Conservation (phyloP, 2,329 filamentous ascomycete species). For the Cordyceps fumosorosea region DNA sequence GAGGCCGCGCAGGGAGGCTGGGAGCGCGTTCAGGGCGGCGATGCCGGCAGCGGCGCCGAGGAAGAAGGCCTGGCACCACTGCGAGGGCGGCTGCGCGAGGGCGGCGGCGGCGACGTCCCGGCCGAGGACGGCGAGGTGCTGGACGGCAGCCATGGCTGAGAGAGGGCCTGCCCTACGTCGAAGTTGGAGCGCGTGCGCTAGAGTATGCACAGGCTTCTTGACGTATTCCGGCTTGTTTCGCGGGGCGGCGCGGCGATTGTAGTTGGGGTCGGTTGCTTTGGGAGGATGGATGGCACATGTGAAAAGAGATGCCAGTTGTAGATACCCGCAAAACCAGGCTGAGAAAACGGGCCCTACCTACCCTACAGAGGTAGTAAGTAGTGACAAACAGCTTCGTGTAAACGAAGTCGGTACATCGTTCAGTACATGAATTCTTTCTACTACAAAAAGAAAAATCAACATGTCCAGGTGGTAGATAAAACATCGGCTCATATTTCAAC, state of each 20-base stretch:
- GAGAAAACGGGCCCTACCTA: not conserved
- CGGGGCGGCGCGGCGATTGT: too few relatives aligned
- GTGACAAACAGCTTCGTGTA: not conserved
- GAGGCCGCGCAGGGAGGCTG: conserved; percentile 35
- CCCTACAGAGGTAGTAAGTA: not conserved
- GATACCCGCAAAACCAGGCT: conserved; percentile 5
- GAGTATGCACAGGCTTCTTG: too few relatives aligned
- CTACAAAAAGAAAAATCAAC: too few relatives aligned
- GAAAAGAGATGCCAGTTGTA: too few relatives aligned
- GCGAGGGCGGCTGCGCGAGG: conserved; percentile 20
- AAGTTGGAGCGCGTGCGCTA: not conserved
- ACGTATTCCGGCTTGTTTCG: too few relatives aligned
- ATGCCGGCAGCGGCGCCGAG: conserved; percentile 34
- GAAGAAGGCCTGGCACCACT: conserved; percentile 42
- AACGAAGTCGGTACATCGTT: not conserved
- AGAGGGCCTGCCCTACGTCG: too few relatives aligned
- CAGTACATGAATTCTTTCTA: too few relatives aligned
- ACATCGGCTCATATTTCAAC: too few relatives aligned
- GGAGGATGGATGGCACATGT: too few relatives aligned
- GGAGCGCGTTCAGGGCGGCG: conserved; percentile 36
- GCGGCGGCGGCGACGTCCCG: not conserved
- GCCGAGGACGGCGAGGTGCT: not conserved
- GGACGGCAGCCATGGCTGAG: not conserved
- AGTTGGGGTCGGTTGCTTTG: too few relatives aligned
- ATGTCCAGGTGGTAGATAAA: too few relatives aligned